Evolutionary conservation across 1,284 basidiomycete species (phyloP), one percentile per base, ranked within the genome.

Genomic region (Xerocomus nothofagi): DNA sequence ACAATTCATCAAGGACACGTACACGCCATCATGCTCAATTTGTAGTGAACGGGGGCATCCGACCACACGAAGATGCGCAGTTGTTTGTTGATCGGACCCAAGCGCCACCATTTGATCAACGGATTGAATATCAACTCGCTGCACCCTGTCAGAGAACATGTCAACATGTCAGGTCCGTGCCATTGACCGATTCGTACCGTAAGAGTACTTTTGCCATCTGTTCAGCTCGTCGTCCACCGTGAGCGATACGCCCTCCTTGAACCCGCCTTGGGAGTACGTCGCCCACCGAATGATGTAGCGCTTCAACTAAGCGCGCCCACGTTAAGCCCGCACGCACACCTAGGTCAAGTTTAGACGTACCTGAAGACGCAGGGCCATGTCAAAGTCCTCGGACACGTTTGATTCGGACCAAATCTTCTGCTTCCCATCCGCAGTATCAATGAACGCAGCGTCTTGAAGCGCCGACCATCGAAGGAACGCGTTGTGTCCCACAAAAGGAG

Each of bases 401-500:
- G 77, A 71, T 69, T 93, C 89, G 0, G 84, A 88, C 91, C 91
- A 94, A 37, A 89, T 82, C 73, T 90, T 91, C 65, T 74, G 78
- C 40, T 76, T 62, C 2, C 79, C 79, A 61, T 75, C 81, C 4
- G 71, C 46, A 14, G 42, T 64, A 55, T 92, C 90, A 26, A 84
- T 63, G 58, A 87, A 87, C 2, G 85, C 76, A 1, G 83, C 86
- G 44, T 92, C 91, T 62, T 93, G 90, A 5, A 93, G 70, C 0
- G 91, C 91, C 4, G 79, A 79, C 91, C 91, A 93, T 11, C 90
- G 80, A 27, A 93, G 73, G 73, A 93, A 93, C 2, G 90, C 90
- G 54, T 93, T 93, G 67, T 93, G 91, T 0, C 91, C 91, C 49
- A 93, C 88, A 60, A 93, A 93, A 3, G 91, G 90, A 0, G 91